These are phyloP conservation scores for Suillus brevipes DNA, from an alignment of 768 basidiomycete species.

Conservation along the genomic window DNA sequence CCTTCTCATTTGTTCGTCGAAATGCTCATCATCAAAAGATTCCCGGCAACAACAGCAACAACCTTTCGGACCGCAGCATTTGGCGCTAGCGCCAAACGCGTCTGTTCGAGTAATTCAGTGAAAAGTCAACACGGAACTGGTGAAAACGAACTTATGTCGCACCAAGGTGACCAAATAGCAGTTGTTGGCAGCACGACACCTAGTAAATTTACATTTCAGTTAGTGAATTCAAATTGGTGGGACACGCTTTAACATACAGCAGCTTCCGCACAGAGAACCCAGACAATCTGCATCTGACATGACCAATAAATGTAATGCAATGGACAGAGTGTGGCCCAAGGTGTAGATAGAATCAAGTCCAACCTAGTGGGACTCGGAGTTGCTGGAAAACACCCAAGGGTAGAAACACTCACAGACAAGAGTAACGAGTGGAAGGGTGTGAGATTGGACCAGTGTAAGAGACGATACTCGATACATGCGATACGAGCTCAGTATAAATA, in stretches of 20 bases:
- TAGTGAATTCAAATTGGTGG: not conserved
- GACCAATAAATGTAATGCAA: not conserved
- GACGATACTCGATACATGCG: too few relatives aligned
- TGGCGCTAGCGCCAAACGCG: constrained; percentile 21
- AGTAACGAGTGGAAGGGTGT: too few relatives aligned
- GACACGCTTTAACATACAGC: constrained; percentile 19
- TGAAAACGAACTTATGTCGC: constrained; percentile 24
- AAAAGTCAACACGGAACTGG: not conserved
- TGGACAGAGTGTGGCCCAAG: not conserved
- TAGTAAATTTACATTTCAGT: constrained; percentile 6
- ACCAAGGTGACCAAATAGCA: constrained; percentile 22
- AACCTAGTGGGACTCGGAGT: not conserved
- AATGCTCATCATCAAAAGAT: constrained; percentile 30
- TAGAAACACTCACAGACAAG: too few relatives aligned
- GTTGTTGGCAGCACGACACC: constrained; percentile 15
- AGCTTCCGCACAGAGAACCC: constrained; percentile 15
- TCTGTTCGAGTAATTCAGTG: constrained; percentile 12
- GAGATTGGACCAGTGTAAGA: too few relatives aligned
- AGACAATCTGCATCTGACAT: constrained; percentile 6
- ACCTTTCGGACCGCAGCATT: constrained; percentile 28
- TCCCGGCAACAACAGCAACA: constrained; percentile 30
- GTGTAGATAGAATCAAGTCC: not conserved
- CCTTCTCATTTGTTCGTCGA: constrained; percentile 30
- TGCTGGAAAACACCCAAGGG: too few relatives aligned
- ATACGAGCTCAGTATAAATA: too few relatives aligned